phyloP scores from a whole-genome alignment of 805 yeast species.

The Nakazawaea ishiwadae region DNA sequence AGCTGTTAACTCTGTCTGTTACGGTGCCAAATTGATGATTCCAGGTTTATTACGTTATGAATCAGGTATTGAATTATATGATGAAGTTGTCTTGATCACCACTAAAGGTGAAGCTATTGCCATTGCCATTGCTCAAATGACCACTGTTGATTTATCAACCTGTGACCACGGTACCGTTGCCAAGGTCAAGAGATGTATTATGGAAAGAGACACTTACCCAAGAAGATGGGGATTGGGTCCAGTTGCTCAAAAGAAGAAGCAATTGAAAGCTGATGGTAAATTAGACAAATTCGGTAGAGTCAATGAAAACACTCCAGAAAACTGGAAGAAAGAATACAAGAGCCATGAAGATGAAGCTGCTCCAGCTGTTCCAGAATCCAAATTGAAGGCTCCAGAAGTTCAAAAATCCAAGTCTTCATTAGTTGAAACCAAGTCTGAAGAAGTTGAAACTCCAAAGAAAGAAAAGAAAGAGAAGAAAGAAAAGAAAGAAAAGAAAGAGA shows the following conservation, averaged over 20 bases:
- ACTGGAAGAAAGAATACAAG: slow-evolving; percentile 85
- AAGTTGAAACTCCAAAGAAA: slow-evolving; percentile 25
- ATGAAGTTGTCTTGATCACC: slow-evolving; percentile 96
- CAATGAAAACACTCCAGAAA: slow-evolving; percentile 89
- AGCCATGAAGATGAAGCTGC: slow-evolving; percentile 62
- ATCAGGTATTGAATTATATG: slow-evolving; percentile 94
- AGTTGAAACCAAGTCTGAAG: slow-evolving; percentile 35
- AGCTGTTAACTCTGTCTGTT: slow-evolving; percentile 96
- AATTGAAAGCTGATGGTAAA: slow-evolving; percentile 94
- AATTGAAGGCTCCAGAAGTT: slow-evolving; percentile 34
- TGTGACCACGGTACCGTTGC: slow-evolving; percentile 99
- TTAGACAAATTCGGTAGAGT: slow-evolving; percentile 92
- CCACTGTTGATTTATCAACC: slow-evolving; percentile 91
- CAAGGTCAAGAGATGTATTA: slow-evolving; percentile 96
- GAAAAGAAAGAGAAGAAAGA: slow-evolving; percentile 21
- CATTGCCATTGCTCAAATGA: slow-evolving; percentile 97
- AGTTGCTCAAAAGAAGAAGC: slow-evolving; percentile 97
- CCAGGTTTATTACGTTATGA: slow-evolving; percentile 98
- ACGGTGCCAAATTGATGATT: slow-evolving; percentile 98
- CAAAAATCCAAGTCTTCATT: slow-evolving; percentile 45
- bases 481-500: slow-evolving; percentile 39
- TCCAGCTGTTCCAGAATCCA: slow-evolving; percentile 53
- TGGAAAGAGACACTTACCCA: slow-evolving; percentile 99
- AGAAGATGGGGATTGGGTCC: slow-evolving; percentile 99
- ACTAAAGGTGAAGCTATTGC: slow-evolving; percentile 99